Evolutionary conservation across 805 yeast species (phyloP).

Genomic region (Candida methanosorbosa): DNA sequence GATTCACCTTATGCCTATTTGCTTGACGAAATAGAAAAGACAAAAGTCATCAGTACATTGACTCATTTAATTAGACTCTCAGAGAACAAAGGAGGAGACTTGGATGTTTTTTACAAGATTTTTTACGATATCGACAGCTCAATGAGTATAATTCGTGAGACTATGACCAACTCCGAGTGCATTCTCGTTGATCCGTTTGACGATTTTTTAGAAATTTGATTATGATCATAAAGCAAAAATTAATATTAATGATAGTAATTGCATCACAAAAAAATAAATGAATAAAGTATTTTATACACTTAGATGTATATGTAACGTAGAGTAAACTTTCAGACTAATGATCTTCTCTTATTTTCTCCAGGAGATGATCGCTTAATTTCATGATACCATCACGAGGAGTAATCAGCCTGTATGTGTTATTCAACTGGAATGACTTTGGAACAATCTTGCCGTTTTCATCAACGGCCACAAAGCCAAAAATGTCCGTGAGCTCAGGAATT

Average conservation of each 20-base stretch:
- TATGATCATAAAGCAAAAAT: not conserved
- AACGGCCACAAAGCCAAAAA: slow-evolving; percentile 62
- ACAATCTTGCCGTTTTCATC: slow-evolving; percentile 45
- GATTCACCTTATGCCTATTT: slow-evolving; percentile 26
- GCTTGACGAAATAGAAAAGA: slow-evolving; percentile 27
- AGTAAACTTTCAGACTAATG: too few relatives aligned
- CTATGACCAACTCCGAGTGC: too few relatives aligned
- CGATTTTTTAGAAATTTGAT: slow-evolving; percentile 31
- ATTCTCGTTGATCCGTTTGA: slow-evolving; percentile 36
- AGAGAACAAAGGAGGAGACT: too few relatives aligned
- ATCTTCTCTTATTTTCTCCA: too few relatives aligned
- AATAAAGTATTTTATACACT: not conserved
- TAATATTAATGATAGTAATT: not conserved
- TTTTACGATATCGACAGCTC: too few relatives aligned
- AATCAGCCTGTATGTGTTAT: slow-evolving; percentile 48
- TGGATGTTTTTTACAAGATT: too few relatives aligned
- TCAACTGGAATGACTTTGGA: slow-evolving; percentile 45
- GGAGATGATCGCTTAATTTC: slow-evolving; percentile 41
- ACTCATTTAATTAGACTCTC: too few relatives aligned
- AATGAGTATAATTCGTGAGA: too few relatives aligned
- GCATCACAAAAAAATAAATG: not conserved
- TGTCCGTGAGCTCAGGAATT: slow-evolving; percentile 62
- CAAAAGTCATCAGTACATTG: slow-evolving; percentile 31
- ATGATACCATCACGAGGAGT: slow-evolving; percentile 38
- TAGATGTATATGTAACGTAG: not conserved